Base-by-base conservation (phyloP, 1,284 basidiomycete species). In the Earliella scabrosa region DNA sequence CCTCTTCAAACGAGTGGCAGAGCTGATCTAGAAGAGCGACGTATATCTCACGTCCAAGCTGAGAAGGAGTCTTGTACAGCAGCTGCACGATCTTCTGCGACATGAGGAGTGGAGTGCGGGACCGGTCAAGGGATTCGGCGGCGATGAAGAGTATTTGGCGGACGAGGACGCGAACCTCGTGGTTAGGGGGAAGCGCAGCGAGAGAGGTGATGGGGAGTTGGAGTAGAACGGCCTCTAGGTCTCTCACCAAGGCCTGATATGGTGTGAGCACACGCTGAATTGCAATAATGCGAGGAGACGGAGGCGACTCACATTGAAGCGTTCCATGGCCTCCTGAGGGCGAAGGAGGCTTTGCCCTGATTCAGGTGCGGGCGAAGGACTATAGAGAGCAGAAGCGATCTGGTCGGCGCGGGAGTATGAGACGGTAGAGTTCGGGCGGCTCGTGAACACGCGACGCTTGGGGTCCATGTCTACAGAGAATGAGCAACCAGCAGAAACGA, bases 31-130 rank as follows among this genome's bases (percentile, higher is more conserved):
- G 79, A 45, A 99, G 77, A 34, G 88, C 85, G 31, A 95, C 93
- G 72, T 95, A 98, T 23, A 97, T 88, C 70, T 97, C 95, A 49
- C 96, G 85, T 0, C 91, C 94, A 43, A 98, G 79, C 56, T 90
- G 87, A 3, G 86, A 85, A 2, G 83, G 79, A 6, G 92, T 91
- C 78, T 95, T 95, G 79, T 95, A 97, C 54, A 98, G 72, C 44
- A 91, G 76, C 68, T 93, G 92, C 9, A 96, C 94, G 46, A 95
- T 91, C 75, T 95, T 95, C 73, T 99, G 97, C 3, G 97, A 96
- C 76, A 98, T 95, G 59, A 88, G 81, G 48, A 98, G 79, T 1
- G 95, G 93, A 1, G 93, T 97, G 55, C 92, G 90, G 57, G 93
- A 88, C 58, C 87, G 87, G 59, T 94, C 92, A 43, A 80, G 73